Conservation (phyloP, 768 basidiomycete species). For the Lentinula detonsa region DNA sequence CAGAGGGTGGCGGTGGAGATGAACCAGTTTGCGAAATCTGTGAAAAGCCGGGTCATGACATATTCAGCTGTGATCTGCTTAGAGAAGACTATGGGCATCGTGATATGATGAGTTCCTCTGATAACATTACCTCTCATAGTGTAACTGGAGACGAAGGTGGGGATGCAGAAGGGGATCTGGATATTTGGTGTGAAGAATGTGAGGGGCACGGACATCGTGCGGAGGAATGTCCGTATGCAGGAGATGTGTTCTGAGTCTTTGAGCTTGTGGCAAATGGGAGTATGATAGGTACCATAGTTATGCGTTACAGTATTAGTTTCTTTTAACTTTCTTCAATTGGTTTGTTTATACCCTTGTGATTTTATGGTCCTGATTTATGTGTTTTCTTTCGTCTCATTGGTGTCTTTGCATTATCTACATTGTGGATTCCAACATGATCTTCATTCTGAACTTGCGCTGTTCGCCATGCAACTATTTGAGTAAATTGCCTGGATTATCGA, state of each 20-base stretch:
- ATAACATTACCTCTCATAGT: not conserved
- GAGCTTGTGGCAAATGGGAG: slow-evolving; percentile 1
- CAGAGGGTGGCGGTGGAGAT: slow-evolving; percentile 12
- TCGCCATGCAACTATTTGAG: no score
- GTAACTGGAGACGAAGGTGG: not conserved
- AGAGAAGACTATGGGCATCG: slow-evolving; percentile 38
- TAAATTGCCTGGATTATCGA: no score
- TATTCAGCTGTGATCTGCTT: slow-evolving; percentile 76
- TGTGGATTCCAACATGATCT: no score
- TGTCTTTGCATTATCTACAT: no score
- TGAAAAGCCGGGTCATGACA: slow-evolving; percentile 79
- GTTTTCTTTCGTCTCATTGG: no score
- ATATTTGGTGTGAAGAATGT: slow-evolving; percentile 76
- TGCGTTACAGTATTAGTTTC: not conserved
- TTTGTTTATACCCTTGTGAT: not conserved
- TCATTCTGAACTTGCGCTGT: no score
- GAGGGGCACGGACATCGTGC: slow-evolving; percentile 75
- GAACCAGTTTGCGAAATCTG: slow-evolving; percentile 77
- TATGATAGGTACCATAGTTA: not conserved
- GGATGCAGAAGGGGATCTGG: slow-evolving; percentile 14
- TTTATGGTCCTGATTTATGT: not conserved
- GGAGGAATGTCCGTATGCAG: slow-evolving; percentile 75
- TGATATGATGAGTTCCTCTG: slow-evolving; percentile 2
- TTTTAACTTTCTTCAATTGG: not conserved
- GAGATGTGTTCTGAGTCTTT: slow-evolving; percentile 70